These are phyloP conservation scores for Camptophora hylomeconis DNA, from an alignment of 2,329 filamentous ascomycete species.

Conservation along the genomic window DNA sequence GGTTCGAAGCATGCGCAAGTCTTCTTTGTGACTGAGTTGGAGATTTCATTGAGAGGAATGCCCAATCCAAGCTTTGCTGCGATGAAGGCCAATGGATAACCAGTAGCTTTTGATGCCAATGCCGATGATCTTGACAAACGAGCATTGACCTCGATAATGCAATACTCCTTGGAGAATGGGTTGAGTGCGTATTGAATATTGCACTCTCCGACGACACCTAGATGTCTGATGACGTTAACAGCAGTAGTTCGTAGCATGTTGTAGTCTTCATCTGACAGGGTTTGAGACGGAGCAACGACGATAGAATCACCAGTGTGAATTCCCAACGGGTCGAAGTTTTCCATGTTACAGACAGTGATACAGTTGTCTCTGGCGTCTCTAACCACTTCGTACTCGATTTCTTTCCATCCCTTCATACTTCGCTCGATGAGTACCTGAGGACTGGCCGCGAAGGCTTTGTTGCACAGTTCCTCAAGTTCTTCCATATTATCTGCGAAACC, in stretches of 20 bases:
- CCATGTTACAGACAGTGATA: slow-evolving; percentile 99
- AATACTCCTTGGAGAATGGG: slow-evolving; percentile 89
- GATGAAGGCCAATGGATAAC: slow-evolving; percentile 91
- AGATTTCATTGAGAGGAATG: slow-evolving; percentile 91
- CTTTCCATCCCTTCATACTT: slow-evolving; percentile 99
- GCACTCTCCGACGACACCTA: slow-evolving; percentile 95
- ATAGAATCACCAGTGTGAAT: slow-evolving; percentile 98
- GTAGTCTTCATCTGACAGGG: slow-evolving; percentile 93
- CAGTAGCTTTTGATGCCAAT: slow-evolving; percentile 90
- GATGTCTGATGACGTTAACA: slow-evolving; percentile 90
- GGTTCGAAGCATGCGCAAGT: slow-evolving; percentile 98
- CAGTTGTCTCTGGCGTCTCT: slow-evolving; percentile 94
- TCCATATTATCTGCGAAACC: slow-evolving; percentile 84
- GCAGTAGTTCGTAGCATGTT: slow-evolving; percentile 97
- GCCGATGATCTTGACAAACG: slow-evolving; percentile 91
- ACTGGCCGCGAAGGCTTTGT: slow-evolving; percentile 87
- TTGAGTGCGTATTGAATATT: slow-evolving; percentile 98
- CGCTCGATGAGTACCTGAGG: slow-evolving; percentile 93
- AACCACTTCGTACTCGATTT: slow-evolving; percentile 97
- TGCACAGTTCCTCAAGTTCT: slow-evolving; percentile 75
- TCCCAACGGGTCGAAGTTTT: slow-evolving; percentile 96
- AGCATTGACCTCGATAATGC: slow-evolving; percentile 98
- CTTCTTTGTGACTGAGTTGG: slow-evolving; percentile 87
- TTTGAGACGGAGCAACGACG: slow-evolving; percentile 93
- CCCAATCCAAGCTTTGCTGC: slow-evolving; percentile 91